These are phyloP conservation scores for Bolboschoenus planiculmis DNA, from an alignment of 176 grass and related monocot genomes.

Conservation along the genomic window DNA sequence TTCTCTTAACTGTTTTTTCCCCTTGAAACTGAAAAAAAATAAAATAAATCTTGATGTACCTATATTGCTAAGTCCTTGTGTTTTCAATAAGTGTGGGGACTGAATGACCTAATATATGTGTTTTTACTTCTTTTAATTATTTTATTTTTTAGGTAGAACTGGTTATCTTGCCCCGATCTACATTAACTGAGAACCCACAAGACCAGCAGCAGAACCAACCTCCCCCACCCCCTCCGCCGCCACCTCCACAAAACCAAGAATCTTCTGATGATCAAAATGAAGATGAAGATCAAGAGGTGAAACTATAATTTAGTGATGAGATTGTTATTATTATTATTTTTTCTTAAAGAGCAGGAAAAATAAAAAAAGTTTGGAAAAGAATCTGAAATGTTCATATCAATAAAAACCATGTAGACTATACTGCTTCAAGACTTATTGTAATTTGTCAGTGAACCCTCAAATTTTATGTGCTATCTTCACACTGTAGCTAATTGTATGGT, in stretches of 20 bases:
- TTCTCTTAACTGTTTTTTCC: slow-evolving; percentile 19
- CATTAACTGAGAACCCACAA: slow-evolving; percentile 80
- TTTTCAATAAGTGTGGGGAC: not conserved
- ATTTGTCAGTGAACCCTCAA: not conserved
- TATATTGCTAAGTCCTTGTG: not conserved
- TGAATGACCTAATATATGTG: not conserved
- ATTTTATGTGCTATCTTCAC: not conserved
- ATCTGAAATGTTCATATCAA: not conserved
- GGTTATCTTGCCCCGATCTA: slow-evolving; percentile 92
- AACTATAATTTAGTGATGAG: not conserved
- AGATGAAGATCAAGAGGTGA: slow-evolving; percentile 88
- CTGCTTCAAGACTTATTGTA: not conserved
- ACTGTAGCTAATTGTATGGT: not conserved
- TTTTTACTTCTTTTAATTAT: not conserved
- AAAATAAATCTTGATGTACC: not conserved
- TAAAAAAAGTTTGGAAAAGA: not conserved
- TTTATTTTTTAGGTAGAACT: slow-evolving; percentile 76
- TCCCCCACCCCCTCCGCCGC: slow-evolving; percentile 72
- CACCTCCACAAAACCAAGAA: slow-evolving; percentile 89
- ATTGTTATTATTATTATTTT: not conserved
- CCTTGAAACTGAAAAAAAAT: not conserved
- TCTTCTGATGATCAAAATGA: slow-evolving; percentile 83
- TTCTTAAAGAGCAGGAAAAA: not conserved
- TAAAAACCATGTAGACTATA: not conserved
- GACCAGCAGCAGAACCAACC: slow-evolving; percentile 85